Percentiles rank a stretch among this genome's conserved stretches.
Conservation (phyloP, 2,329 filamentous ascomycete genomes). For the Penicillium thymicola region DNA sequence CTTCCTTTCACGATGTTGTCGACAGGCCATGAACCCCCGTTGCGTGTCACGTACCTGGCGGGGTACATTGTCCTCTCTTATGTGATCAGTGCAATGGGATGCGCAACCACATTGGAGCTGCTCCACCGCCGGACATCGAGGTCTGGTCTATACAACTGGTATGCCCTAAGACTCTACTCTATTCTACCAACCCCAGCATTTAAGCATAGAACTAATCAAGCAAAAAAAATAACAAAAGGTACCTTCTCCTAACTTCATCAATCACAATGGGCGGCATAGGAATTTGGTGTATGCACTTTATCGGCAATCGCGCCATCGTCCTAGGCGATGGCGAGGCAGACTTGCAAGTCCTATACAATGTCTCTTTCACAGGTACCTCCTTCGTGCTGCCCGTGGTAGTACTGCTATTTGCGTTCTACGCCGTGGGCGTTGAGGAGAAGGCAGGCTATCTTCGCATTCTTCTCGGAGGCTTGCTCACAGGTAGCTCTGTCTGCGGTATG, state of each 20-base stretch:
- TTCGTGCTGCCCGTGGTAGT: conserved; percentile 78
- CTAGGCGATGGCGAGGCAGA: conserved; percentile 60
- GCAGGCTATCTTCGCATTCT: conserved; percentile 59
- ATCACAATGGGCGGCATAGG: conserved; percentile 71
- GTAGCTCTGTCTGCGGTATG: conserved; percentile 76
- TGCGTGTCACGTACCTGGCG: conserved; percentile 41
- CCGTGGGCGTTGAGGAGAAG: conserved; percentile 59
- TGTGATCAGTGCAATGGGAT: conserved; percentile 69
- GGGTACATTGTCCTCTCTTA: conserved; percentile 68
- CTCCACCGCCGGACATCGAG: conserved; percentile 71
- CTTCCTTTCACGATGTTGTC: conserved; percentile 19
- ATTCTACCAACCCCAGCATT: background rate
- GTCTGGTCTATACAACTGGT: conserved; percentile 68
- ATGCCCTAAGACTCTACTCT: conserved; percentile 23
- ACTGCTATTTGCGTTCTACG: conserved; percentile 67
- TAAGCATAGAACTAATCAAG: background rate
- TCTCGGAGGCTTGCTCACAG: conserved; percentile 66
- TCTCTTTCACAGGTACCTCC: conserved; percentile 69
- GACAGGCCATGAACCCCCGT: conserved; percentile 6
- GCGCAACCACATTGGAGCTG: conserved; percentile 75
- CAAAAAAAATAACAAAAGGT: conserved; percentile 44
- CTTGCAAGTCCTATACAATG: conserved; percentile 71
- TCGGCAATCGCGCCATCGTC: conserved; percentile 75
- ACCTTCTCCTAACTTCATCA: conserved; percentile 62
- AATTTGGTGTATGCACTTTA: conserved; percentile 79